phyloP scores from a whole-genome alignment of 495 filamentous ascomycete genomes.

The Recurvomyces mirabilis region DNA sequence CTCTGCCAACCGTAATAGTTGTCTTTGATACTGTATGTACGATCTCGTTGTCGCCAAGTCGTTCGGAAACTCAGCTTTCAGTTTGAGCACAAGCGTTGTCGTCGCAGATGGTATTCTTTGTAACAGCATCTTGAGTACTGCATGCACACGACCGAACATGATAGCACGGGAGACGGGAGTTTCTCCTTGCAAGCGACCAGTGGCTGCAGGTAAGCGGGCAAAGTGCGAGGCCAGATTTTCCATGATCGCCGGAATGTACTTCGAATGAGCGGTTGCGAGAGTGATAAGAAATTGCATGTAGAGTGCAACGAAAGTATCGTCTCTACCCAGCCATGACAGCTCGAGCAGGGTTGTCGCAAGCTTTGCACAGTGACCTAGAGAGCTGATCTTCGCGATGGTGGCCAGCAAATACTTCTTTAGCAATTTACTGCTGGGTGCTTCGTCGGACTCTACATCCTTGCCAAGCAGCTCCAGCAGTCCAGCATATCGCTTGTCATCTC shows the following conservation, averaged over 20 bases:
- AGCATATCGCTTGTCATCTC: conserved; percentile 63
- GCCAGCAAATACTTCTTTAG: conserved; percentile 66
- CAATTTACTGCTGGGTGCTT: conserved; percentile 41
- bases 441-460: conserved; percentile 35
- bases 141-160: conserved; percentile 19
- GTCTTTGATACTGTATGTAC: conserved; percentile 21
- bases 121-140: conserved; percentile 11
- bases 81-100: conserved; percentile 2
- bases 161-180: conserved; percentile 8
- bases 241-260: conserved; percentile 52
- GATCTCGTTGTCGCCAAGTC: conserved; percentile 13
- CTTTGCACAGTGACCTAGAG: conserved; percentile 60
- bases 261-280: conserved; percentile 66
- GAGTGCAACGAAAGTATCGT: conserved; percentile 64
- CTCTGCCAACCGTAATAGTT: conserved; percentile 54
- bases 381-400: conserved; percentile 58
- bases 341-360: conserved; percentile 62
- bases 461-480: conserved; percentile 58
- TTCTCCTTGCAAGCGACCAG: conserved; percentile 18
- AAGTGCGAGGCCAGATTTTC: conserved; percentile 74
- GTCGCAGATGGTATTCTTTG: conserved; percentile 16
- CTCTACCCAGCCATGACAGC: conserved; percentile 74
- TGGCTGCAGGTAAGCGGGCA: conserved; percentile 30
- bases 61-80: conserved; percentile 15
- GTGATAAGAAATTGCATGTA: conserved; percentile 73